Evolutionary conservation across 2,329 filamentous ascomycete genomes (phyloP).

Genomic region (Colletotrichum liaoningense): DNA sequence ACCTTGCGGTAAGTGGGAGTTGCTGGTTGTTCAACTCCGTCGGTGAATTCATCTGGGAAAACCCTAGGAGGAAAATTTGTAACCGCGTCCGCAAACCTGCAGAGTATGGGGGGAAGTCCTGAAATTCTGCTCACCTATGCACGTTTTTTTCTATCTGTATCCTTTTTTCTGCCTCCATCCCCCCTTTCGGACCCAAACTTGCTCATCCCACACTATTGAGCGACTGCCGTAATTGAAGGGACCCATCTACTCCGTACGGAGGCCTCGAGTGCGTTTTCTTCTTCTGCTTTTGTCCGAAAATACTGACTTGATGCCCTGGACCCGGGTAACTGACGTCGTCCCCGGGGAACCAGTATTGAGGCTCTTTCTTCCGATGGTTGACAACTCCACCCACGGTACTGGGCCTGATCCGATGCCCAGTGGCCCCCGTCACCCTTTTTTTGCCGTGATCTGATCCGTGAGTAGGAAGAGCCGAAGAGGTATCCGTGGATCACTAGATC

Average conservation of each 20-base stretch:
- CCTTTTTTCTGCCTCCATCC: not conserved
- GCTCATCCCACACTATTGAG: not conserved
- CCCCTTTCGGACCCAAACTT: not conserved
- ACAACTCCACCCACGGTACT: conserved; percentile 21
- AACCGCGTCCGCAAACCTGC: not conserved
- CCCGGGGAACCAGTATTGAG: not conserved
- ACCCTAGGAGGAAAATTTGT: not conserved
- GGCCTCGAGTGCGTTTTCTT: not conserved
- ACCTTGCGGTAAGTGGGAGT: not conserved
- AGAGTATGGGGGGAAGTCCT: not conserved
- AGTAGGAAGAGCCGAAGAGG: not conserved
- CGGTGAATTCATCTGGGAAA: not conserved
- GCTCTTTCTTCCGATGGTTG: conserved; percentile 1
- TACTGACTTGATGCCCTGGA: not conserved
- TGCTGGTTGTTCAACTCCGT: too few species aligned
- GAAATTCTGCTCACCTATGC: not conserved
- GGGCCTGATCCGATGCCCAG: conserved; percentile 10
- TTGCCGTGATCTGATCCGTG: not conserved
- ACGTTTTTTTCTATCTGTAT: not conserved
- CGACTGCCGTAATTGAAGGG: not conserved
- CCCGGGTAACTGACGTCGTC: not conserved
- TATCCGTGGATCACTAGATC: too few species aligned
- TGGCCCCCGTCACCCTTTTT: not conserved
- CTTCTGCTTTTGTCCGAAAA: not conserved
- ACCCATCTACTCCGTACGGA: not conserved